These are phyloP conservation scores for Lizonia empirigonia DNA, from an alignment of 2,329 filamentous ascomycete genomes.

Conservation along the genomic window DNA sequence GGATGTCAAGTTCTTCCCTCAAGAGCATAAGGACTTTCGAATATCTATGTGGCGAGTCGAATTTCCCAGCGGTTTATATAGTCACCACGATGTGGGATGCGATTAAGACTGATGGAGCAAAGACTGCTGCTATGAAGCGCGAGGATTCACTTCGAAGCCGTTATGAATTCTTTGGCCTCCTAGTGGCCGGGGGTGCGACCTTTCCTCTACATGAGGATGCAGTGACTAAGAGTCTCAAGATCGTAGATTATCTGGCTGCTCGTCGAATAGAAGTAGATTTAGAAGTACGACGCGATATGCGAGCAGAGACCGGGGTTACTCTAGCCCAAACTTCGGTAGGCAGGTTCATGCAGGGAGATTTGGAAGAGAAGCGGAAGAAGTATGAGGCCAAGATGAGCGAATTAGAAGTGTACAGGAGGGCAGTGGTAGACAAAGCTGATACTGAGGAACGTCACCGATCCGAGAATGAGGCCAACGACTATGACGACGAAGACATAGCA, in stretches of 20 bases:
- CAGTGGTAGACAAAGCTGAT: no score
- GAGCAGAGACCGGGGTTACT: no score
- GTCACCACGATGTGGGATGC: slow-evolving; percentile 52
- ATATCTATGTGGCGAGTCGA: slow-evolving; percentile 51
- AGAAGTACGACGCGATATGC: no score
- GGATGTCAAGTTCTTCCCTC: slow-evolving; percentile 49
- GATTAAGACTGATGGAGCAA: background rate
- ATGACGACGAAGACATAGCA: no score
- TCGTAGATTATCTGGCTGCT: no score
- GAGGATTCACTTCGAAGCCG: background rate
- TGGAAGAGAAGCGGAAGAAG: background rate
- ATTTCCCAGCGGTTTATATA: slow-evolving; percentile 51
- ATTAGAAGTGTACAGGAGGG: no score
- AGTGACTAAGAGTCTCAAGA: no score
- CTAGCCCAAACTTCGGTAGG: background rate
- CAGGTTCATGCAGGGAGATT: background rate
- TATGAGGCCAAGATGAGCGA: background rate
- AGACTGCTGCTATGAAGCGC: background rate
- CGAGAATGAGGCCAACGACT: no score
- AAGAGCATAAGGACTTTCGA: slow-evolving; percentile 55
- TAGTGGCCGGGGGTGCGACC: background rate
- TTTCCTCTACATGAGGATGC: no score
- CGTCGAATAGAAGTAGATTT: no score
- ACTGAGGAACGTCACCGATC: no score
- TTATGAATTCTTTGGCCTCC: background rate